phyloP scores from a whole-genome alignment of 441 rosid species.

The Rhodomyrtus psidioides region DNA sequence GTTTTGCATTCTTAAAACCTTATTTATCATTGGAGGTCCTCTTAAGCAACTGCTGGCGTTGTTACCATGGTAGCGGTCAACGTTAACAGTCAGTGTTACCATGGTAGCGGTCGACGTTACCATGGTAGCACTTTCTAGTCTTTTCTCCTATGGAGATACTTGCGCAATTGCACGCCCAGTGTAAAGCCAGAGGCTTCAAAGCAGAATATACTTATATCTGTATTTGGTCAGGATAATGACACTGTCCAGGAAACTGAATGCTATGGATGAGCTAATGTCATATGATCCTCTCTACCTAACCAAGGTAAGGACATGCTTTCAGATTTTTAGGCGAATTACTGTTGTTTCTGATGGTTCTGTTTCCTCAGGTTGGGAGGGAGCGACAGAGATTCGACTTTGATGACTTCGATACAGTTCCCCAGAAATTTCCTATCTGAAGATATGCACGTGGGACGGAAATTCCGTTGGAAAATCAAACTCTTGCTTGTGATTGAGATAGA shows the following conservation, averaged over 20 bases:
- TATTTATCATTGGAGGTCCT: neutral
- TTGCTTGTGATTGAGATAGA: neutral
- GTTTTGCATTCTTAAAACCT: neutral
- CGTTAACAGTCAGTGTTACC: neutral
- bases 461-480: neutral
- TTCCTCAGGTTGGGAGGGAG: conserved; percentile 72
- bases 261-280: conserved; percentile 72
- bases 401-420: conserved; percentile 88
- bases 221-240: conserved; percentile 54
- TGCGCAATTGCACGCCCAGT: neutral
- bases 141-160: neutral
- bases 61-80: neutral
- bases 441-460: neutral
- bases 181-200: neutral
- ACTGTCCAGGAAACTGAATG: conserved; percentile 72
- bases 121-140: neutral
- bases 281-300: conserved; percentile 72
- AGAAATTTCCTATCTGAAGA: conserved; percentile 61
- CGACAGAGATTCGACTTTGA: conserved; percentile 87
- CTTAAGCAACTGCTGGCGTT: neutral
- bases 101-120: neutral
- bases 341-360: neutral
- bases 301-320: conserved; percentile 36
- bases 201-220: neutral
- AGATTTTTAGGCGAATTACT: neutral